Base-by-base conservation (phyloP, 2,329 filamentous ascomycete species). In the Chrysoporthe cubensis region DNA sequence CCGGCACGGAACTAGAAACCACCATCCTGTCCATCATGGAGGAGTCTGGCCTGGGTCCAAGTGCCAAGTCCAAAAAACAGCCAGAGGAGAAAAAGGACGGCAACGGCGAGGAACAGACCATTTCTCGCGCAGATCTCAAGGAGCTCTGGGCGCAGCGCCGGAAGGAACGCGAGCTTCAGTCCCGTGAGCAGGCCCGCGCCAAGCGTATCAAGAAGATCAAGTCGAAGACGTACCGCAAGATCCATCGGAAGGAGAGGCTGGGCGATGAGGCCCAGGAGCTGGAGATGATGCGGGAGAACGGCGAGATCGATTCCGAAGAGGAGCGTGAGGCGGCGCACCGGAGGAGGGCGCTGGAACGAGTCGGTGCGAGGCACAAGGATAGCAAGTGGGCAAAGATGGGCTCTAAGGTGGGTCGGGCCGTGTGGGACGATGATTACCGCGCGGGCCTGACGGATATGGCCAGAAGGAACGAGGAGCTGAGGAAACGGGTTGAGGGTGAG, bases 161-260 rank as follows among this genome's bases (percentile, higher is more conserved):
- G 14, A 90, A 89, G 77, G 89, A 92, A 71, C 87, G 96, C 72
- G 95, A 98, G 74, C 81, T 97, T 8, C 86, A 95, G 71, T 97
- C 96, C 74, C 87, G 94, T 13, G 95, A 98, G 79, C 91, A 96
- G 75, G 90, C 94, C 56, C 91, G 94, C 66, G 88, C 94, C 8
- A 96, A 94, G 80, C 90, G 96, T 34, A 93, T 99, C 80, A 97
- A 97, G 82, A 98, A 98, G 83, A 99, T 99, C 82, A 99, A 99
- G 85, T 96, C 92, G 77, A 99, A 97, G 79, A 88, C 94, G 0
- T 99, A 97, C 77, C 92, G 95, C 66, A 90, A 94, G 57, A 91
- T 98, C 16, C 95, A 98, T 79, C 89, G 95, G 48, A 97, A 91
- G 76, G 92, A 89, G 78, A 74, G 83, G 73, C 79, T 85, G 72